A percentile compares a stretch with the other conserved stretches of the same genome.
phyloP scores from a whole-genome alignment of 352 stramenopile genomes.

The Elongisporangium prolatum region DNA sequence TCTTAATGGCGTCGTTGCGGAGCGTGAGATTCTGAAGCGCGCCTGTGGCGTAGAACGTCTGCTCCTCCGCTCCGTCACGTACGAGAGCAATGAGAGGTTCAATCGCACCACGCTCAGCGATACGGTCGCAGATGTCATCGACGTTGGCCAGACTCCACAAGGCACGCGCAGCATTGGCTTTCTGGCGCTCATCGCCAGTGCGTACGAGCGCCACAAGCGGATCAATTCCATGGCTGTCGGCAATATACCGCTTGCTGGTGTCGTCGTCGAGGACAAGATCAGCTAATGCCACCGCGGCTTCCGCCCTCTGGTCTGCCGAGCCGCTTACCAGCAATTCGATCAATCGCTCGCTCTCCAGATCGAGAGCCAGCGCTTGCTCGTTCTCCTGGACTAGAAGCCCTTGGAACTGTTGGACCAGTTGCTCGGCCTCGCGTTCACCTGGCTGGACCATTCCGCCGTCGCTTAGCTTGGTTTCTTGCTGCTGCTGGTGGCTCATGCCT shows the following conservation, averaged over 20 bases:
- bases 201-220: neutral
- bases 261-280: neutral
- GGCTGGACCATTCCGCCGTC: neutral
- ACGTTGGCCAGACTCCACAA: neutral
- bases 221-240: conserved; percentile 1
- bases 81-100: neutral
- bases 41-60: neutral
- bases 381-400: neutral
- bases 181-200: neutral
- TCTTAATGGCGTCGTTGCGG: neutral
- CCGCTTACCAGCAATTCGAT: neutral
- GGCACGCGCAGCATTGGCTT: neutral
- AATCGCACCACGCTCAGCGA: conserved; percentile 2
- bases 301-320: neutral
- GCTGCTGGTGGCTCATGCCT: neutral
- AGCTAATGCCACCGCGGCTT: neutral
- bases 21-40: neutral
- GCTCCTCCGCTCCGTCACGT: neutral
- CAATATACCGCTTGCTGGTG: neutral
- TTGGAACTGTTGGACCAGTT: neutral
- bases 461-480: neutral
- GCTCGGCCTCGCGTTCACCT: neutral
- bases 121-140: neutral
- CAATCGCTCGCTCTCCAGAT: neutral
- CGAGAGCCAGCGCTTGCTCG: neutral